Percentiles rank a stretch among this genome's conserved stretches.
Evolutionary conservation across 1,284 basidiomycete genomes (phyloP).

Genomic region (Puccinia triticina): DNA sequence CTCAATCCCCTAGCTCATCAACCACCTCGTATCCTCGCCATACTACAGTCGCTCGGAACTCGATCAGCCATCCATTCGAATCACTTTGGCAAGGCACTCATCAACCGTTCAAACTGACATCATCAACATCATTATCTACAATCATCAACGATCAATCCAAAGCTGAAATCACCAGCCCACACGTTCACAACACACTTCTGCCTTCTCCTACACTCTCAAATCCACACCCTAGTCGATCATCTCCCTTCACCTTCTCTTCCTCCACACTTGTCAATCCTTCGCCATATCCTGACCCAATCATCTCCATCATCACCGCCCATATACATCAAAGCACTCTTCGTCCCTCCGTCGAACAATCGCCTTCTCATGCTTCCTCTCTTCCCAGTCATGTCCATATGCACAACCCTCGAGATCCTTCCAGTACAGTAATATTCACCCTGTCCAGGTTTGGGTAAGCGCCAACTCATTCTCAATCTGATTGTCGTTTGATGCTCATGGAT

Average conservation of each 20-base stretch:
- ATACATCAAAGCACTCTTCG: neutral
- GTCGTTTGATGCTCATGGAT: neutral
- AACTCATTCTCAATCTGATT: neutral
- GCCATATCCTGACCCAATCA: conserved; percentile 29
- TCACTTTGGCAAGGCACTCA: conserved; percentile 45
- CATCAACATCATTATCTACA: conserved; percentile 17
- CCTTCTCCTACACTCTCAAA: conserved; percentile 13
- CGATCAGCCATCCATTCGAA: conserved; percentile 36
- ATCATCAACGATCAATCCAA: conserved; percentile 16
- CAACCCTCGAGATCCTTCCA: conserved; percentile 3
- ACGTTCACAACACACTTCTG: neutral
- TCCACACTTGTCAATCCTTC: conserved; percentile 24
- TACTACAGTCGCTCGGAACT: neutral
- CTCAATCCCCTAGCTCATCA: conserved; percentile 27
- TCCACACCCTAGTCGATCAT: neutral
- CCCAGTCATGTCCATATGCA: conserved; percentile 12
- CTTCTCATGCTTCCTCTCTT: conserved; percentile 6
- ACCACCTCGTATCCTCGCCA: conserved; percentile 25
- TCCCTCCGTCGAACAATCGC: conserved; percentile 2
- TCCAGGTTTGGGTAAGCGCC: conserved; percentile 28
- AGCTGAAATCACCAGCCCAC: neutral
- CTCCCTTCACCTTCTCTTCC: conserved; percentile 11
- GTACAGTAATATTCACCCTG: conserved; percentile 7
- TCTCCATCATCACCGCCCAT: conserved; percentile 14
- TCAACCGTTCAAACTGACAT: neutral